A percentile compares a stretch with the other conserved stretches of the same genome.
Evolutionary conservation across 768 basidiomycete genomes (phyloP).

Genomic region (Pilatotrama ljubarskyi): DNA sequence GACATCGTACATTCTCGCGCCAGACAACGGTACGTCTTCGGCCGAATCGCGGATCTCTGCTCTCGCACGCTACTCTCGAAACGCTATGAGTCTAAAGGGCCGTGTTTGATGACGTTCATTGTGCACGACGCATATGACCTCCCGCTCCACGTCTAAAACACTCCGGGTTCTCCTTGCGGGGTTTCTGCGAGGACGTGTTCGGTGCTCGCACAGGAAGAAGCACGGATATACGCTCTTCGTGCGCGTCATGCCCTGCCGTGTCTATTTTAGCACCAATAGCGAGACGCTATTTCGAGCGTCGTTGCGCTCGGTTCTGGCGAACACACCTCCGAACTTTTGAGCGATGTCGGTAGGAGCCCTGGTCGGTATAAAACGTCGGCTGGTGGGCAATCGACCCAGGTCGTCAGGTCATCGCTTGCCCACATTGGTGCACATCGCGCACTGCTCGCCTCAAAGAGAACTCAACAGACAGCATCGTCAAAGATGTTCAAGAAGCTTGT

Average conservation of each 20-base stretch:
- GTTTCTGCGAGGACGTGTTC: not conserved
- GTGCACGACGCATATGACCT: not conserved
- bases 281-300: slow-evolving; percentile 2
- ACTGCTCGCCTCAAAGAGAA: not conserved
- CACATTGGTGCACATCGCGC: not conserved
- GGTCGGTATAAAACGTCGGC: not conserved
- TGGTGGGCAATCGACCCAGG: not conserved
- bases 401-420: slow-evolving; percentile 1
- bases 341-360: not conserved
- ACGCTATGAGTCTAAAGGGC: not conserved
- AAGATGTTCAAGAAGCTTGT: slow-evolving; percentile 35
- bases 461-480: not conserved
- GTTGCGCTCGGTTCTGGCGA: slow-evolving; percentile 7
- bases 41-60: slow-evolving; percentile 2
- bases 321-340: slow-evolving; percentile 13
- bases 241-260: slow-evolving; percentile 10
- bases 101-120: not conserved
- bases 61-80: not conserved
- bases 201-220: slow-evolving; percentile 10
- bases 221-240: slow-evolving; percentile 9
- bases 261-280: not conserved
- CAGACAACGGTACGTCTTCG: slow-evolving; percentile 13
- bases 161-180: not conserved
- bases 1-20: not conserved
- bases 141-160: not conserved